These are phyloP conservation scores for Neurospora tetrasperma DNA, from an alignment of 495 filamentous ascomycete species.

Conservation along the genomic window DNA sequence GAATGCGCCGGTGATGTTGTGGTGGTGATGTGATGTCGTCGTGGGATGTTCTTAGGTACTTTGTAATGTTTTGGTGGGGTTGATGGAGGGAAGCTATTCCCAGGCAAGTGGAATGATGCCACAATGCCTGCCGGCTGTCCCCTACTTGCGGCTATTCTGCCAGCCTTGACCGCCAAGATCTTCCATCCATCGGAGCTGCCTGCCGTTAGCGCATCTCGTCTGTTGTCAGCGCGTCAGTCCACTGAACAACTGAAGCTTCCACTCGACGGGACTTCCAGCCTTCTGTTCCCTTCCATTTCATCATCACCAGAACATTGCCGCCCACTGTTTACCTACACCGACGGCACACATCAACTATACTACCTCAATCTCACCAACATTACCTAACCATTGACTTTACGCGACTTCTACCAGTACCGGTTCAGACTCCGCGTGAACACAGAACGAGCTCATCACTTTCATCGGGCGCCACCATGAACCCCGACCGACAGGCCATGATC, in stretches of 20 bases:
- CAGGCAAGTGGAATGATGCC: background rate
- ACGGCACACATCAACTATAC: background rate
- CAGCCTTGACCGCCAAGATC: background rate
- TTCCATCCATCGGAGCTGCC: background rate
- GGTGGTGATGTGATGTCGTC: background rate
- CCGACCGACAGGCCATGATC: constrained; percentile 40
- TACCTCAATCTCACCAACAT: background rate
- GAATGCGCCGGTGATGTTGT: background rate
- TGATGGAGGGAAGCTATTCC: background rate
- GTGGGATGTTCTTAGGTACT: background rate
- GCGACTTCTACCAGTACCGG: background rate
- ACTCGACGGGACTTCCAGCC: background rate
- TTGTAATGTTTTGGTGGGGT: background rate
- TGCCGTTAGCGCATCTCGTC: background rate
- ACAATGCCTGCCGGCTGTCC: background rate
- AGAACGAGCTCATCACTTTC: background rate
- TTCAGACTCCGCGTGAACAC: background rate
- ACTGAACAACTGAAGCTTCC: background rate
- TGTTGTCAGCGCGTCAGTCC: background rate
- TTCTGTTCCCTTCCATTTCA: background rate
- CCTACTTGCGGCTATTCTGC: background rate
- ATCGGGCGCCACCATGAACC: constrained; percentile 26
- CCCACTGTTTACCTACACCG: background rate
- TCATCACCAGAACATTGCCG: background rate
- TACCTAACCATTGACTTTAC: too few species aligned